These are phyloP conservation scores for Juncus inflexus DNA, from an alignment of 176 grass and related monocot species.

Conservation along the genomic window DNA sequence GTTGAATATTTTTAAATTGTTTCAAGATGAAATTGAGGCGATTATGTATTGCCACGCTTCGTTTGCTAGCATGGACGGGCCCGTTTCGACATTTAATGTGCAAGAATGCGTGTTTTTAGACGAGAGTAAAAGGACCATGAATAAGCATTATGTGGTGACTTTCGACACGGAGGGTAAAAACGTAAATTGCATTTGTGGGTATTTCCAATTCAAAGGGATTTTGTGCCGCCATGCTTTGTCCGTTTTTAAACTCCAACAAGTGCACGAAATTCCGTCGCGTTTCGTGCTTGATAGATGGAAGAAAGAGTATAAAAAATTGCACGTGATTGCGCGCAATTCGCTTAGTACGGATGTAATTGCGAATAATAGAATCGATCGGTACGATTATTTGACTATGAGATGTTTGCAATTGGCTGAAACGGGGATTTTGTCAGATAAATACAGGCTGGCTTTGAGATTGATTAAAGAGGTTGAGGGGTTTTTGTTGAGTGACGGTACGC, in stretches of 20 bases:
- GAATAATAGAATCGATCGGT: slow-evolving; percentile 77
- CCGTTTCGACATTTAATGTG: slow-evolving; percentile 69
- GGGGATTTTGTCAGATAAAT: slow-evolving; percentile 86
- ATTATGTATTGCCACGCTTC: slow-evolving; percentile 98
- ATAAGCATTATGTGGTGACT: slow-evolving; percentile 70
- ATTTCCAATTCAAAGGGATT: slow-evolving; percentile 93
- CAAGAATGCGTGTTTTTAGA: slow-evolving; percentile 93
- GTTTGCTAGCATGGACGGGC: slow-evolving; percentile 40
- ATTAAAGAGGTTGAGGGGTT: slow-evolving; percentile 83
- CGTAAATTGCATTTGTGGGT: slow-evolving; percentile 90
- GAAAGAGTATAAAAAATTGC: slow-evolving; percentile 83
- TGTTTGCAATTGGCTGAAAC: slow-evolving; percentile 92
- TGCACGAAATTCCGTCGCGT: slow-evolving; percentile 79
- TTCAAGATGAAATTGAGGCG: slow-evolving; percentile 96
- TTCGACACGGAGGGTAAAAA: slow-evolving; percentile 61
- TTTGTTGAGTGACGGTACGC: slow-evolving; percentile 71
- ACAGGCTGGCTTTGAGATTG: slow-evolving; percentile 82
- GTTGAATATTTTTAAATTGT: slow-evolving; percentile 92
- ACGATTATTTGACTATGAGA: slow-evolving; percentile 95
- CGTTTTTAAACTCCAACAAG: slow-evolving; percentile 80
- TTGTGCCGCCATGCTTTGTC: slow-evolving; percentile 87
- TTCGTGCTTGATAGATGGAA: slow-evolving; percentile 95
- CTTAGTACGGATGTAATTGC: slow-evolving; percentile 56
- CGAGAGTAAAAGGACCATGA: slow-evolving; percentile 81
- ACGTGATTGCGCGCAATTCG: slow-evolving; percentile 54